phyloP scores from a whole-genome alignment of 1,139 yeast species.

The Candida gigantensis region DNA sequence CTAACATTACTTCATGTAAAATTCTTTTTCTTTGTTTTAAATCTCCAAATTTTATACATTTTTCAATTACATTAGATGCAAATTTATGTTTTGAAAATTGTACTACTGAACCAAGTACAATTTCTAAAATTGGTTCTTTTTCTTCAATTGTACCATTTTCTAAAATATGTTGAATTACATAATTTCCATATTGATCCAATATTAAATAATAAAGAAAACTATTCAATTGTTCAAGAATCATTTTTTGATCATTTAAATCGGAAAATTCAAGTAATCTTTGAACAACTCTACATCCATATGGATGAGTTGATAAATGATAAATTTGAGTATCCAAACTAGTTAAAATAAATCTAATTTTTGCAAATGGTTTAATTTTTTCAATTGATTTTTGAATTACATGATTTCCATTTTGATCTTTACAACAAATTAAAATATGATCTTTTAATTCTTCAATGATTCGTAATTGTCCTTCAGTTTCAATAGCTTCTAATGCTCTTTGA shows the following conservation, averaged over 20 bases:
- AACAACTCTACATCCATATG: slow-evolving; percentile 96
- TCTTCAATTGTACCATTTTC: slow-evolving; percentile 67
- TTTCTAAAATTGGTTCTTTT: slow-evolving; percentile 41
- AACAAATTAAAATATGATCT: slow-evolving; percentile 71
- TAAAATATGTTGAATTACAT: slow-evolving; percentile 92
- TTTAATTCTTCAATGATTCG: slow-evolving; percentile 69
- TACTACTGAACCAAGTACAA: slow-evolving; percentile 62
- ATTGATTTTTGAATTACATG: slow-evolving; percentile 96
- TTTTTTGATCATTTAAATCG: slow-evolving; percentile 59
- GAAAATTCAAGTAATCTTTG: slow-evolving; percentile 87
- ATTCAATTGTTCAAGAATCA: slow-evolving; percentile 70
- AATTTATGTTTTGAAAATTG: slow-evolving; percentile 90
- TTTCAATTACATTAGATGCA: slow-evolving; percentile 97
- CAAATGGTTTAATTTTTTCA: slow-evolving; percentile 73
- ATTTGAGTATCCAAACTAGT: slow-evolving; percentile 76
- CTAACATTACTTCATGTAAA: slow-evolving; percentile 60
- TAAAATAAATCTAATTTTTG: slow-evolving; percentile 67
- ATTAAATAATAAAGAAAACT: slow-evolving; percentile 74
- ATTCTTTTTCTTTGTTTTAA: slow-evolving; percentile 61
- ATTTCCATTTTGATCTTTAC: slow-evolving; percentile 96
- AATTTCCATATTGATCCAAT: slow-evolving; percentile 97
- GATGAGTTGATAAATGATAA: slow-evolving; percentile 88
- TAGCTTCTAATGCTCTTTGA: slow-evolving; percentile 85
- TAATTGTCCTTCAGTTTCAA: slow-evolving; percentile 68
- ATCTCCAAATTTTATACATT: slow-evolving; percentile 78